A percentile compares a stretch with the other conserved stretches of the same genome.
Conservation (phyloP, 192 early-diverging fungal species). For the Coemansia aciculifera region DNA sequence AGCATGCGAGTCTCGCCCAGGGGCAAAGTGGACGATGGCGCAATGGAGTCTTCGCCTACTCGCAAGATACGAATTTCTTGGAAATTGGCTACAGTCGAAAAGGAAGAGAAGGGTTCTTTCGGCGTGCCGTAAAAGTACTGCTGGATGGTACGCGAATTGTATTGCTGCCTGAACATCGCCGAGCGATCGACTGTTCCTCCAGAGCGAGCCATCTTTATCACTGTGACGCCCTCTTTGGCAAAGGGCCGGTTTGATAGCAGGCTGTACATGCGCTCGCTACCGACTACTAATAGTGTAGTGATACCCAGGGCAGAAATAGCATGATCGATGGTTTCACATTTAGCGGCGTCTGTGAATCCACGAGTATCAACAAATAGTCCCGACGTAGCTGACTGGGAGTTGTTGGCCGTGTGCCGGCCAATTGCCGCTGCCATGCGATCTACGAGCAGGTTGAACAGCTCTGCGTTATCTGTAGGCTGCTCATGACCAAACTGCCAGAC, state of each 20-base stretch:
- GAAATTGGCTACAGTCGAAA: constrained; percentile 77
- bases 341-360: constrained; percentile 72
- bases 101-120: constrained; percentile 77
- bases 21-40: constrained; percentile 89
- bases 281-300: constrained; percentile 83
- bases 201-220: constrained; percentile 88
- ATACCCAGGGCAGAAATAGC: constrained; percentile 73
- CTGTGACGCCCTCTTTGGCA: constrained; percentile 51
- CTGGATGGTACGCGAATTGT: constrained; percentile 72
- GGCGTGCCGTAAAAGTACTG: constrained; percentile 95
- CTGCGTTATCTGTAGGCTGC: constrained; percentile 71
- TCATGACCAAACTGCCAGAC: constrained; percentile 91
- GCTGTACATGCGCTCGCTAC: constrained; percentile 92
- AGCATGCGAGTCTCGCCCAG: constrained; percentile 79
- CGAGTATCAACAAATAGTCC: constrained; percentile 88
- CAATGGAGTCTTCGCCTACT: constrained; percentile 66
- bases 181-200: constrained; percentile 94
- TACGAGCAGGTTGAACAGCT: constrained; percentile 74
- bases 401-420: constrained; percentile 60
- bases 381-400: constrained; percentile 58
- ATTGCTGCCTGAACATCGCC: constrained; percentile 63
- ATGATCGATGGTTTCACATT: constrained; percentile 74
- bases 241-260: constrained; percentile 64
- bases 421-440: constrained; percentile 65
- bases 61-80: constrained; percentile 75